Evolutionary conservation across 192 early-diverging fungal genomes (phyloP).

Genomic region (Mortierella hygrophila): DNA sequence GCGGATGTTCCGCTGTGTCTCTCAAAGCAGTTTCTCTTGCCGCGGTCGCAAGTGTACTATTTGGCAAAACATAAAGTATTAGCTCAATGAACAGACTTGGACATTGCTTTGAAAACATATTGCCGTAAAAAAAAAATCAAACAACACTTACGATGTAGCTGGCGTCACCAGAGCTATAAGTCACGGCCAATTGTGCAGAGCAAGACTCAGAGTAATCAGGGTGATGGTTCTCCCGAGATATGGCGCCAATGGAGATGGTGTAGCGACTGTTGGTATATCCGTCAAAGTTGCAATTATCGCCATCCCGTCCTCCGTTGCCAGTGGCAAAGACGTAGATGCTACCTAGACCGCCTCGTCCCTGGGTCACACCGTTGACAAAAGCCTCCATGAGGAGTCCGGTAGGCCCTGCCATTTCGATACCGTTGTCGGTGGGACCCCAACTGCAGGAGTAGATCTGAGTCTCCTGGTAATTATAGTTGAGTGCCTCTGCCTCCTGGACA

Average conservation of each 20-base stretch:
- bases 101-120: too few species aligned
- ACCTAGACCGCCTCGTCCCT: conserved; percentile 88
- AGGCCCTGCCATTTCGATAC: conserved; percentile 87
- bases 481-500: conserved; percentile 90
- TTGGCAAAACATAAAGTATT: conserved; percentile 4
- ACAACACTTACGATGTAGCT: conserved; percentile 77
- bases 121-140: too few species aligned
- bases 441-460: conserved; percentile 97
- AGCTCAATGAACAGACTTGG: background rate
- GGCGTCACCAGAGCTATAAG: conserved; percentile 84
- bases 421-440: conserved; percentile 96
- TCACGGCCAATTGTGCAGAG: conserved; percentile 88
- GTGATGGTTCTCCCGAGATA: conserved; percentile 81
- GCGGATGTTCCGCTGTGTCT: conserved; percentile 92
- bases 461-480: conserved; percentile 89
- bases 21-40: conserved; percentile 75
- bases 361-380: conserved; percentile 86
- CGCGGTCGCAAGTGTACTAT: conserved; percentile 82
- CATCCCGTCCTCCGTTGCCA: conserved; percentile 85
- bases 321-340: conserved; percentile 95
- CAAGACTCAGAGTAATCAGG: conserved; percentile 91
- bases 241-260: conserved; percentile 93
- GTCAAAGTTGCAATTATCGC: conserved; percentile 97
- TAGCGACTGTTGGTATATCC: conserved; percentile 97
- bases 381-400: conserved; percentile 84